phyloP scores from a whole-genome alignment of 176 grass and related monocot genomes.

The Stipa capillata region DNA sequence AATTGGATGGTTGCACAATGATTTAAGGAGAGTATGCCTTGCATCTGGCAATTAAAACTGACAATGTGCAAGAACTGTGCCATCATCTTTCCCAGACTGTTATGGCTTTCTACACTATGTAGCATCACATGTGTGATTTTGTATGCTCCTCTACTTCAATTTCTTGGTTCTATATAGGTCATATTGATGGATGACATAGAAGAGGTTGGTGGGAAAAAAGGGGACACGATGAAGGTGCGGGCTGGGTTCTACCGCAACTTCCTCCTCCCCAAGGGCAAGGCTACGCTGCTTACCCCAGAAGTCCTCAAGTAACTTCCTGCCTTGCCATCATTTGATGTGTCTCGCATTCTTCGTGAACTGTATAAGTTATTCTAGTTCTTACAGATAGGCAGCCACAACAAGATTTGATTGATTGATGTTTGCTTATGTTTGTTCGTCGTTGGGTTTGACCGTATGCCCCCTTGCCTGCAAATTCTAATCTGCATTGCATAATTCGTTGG shows the following conservation, averaged over 20 bases:
- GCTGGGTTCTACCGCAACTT: slow-evolving; percentile 93
- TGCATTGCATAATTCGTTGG: not conserved
- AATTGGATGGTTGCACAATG: not conserved
- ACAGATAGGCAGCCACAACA: not conserved
- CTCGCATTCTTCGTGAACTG: not conserved
- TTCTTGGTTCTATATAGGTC: slow-evolving; percentile 27
- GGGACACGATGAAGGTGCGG: slow-evolving; percentile 66
- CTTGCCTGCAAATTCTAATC: not conserved
- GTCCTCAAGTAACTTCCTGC: slow-evolving; percentile 73
- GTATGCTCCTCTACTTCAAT: not conserved
- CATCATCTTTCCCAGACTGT: not conserved
- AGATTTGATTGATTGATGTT: not conserved
- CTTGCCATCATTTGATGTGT: not conserved
- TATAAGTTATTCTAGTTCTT: not conserved
- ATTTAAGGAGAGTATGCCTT: not conserved
- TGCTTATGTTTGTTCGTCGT: not conserved
- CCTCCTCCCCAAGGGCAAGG: slow-evolving; percentile 77
- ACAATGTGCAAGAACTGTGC: too few species aligned
- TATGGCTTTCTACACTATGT: too few species aligned
- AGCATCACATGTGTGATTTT: not conserved
- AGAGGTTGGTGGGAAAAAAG: slow-evolving; percentile 53
- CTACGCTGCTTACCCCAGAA: slow-evolving; percentile 54
- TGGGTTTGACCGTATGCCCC: not conserved
- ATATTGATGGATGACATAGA: slow-evolving; percentile 67
- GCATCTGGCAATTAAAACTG: too few species aligned